Conservation (phyloP, 1,284 basidiomycete species). For the Stygiomarasmius scandens region DNA sequence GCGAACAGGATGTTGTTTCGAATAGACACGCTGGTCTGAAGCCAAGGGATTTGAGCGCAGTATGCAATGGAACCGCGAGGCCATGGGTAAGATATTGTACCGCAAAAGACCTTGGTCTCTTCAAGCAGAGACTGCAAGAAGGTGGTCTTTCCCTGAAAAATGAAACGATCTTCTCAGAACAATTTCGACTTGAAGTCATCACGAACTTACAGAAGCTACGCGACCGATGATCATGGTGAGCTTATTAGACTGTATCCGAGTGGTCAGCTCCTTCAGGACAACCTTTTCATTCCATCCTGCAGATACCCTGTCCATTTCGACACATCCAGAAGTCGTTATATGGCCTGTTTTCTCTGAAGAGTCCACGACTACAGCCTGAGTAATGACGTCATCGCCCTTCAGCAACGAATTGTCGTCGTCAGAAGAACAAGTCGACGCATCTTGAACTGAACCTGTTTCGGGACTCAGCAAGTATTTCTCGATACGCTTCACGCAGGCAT, state of each 20-base stretch:
- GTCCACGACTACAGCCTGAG: background rate
- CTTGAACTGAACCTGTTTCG: background rate
- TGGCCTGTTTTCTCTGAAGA: background rate
- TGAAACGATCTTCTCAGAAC: background rate
- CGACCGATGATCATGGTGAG: conserved; percentile 1
- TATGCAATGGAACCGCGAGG: conserved; percentile 2
- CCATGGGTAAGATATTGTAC: background rate
- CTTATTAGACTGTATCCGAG: background rate
- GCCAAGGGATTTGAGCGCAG: conserved; percentile 6
- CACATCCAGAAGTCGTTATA: background rate
- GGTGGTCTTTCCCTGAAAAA: conserved; percentile 1
- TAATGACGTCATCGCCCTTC: background rate
- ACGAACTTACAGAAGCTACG: conserved; percentile 1
- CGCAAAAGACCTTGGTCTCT: background rate
- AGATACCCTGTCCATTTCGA: background rate
- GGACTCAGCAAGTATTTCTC: background rate
- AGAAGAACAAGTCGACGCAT: background rate
- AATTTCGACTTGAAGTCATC: background rate
- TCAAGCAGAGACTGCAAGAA: background rate
- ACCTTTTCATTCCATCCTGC: background rate
- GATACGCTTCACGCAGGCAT: background rate
- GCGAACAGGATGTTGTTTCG: conserved; percentile 77
- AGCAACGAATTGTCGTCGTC: background rate
- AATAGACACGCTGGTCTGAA: conserved; percentile 53
- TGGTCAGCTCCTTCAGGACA: background rate